phyloP scores from a whole-genome alignment of 768 basidiomycete genomes.

The Psilocybe azurescens region DNA sequence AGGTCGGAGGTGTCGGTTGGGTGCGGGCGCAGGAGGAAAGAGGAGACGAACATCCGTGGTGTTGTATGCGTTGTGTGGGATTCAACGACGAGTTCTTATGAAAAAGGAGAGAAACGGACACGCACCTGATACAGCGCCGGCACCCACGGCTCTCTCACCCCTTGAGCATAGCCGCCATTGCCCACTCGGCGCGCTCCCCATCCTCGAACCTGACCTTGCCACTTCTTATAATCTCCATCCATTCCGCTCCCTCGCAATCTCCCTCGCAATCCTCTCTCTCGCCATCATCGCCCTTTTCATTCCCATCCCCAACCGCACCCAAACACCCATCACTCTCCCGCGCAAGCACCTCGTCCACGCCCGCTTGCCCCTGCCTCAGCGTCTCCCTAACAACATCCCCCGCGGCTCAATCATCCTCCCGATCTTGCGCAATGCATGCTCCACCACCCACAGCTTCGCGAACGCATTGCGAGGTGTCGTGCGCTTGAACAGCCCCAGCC shows the following conservation, averaged over 20 bases:
- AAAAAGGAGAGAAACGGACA: neutral
- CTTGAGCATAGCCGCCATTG: conserved; percentile 67
- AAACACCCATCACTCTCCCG: conserved; percentile 68
- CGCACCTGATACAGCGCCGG: conserved; percentile 77
- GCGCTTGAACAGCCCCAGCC: conserved; percentile 69
- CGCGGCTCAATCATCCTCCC: conserved; percentile 67
- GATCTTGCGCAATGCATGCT: conserved; percentile 63
- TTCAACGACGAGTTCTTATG: too few relatives aligned
- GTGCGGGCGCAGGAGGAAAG: conserved; percentile 72
- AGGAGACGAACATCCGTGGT: conserved; percentile 64
- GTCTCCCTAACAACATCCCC: conserved; percentile 72
- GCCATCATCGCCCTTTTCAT: too few relatives aligned
- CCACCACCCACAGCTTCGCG: conserved; percentile 67
- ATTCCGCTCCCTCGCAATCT: conserved; percentile 68
- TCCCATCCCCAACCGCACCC: too few relatives aligned
- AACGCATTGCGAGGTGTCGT: conserved; percentile 74
- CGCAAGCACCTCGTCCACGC: conserved; percentile 66
- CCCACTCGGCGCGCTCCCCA: conserved; percentile 76
- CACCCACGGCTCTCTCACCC: conserved; percentile 69
- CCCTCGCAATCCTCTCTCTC: too few relatives aligned
- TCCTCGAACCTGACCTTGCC: conserved; percentile 81
- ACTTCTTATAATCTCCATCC: conserved; percentile 75
- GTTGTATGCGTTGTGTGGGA: conserved; percentile 27
- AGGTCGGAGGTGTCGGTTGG: conserved; percentile 61
- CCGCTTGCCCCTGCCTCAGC: conserved; percentile 64